phyloP scores from a whole-genome alignment of 2,329 filamentous ascomycete genomes.

The Parafenestella ontariensis region DNA sequence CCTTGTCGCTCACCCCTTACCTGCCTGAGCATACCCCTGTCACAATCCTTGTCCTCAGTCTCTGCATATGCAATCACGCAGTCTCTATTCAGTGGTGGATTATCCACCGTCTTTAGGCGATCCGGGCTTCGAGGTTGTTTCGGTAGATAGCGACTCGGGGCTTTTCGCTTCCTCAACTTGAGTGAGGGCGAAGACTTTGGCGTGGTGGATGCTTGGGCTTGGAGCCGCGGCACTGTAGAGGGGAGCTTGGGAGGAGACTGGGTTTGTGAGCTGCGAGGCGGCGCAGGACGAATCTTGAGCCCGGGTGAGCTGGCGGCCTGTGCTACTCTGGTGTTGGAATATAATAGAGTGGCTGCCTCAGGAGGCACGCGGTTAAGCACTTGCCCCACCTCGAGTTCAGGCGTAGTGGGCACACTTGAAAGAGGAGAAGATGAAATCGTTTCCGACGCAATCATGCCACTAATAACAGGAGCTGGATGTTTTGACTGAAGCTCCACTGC shows the following conservation, averaged over 20 bases:
- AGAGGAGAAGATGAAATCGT: conserved; percentile 16
- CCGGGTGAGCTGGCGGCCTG: conserved; percentile 18
- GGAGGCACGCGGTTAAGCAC: neutral
- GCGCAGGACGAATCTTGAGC: neutral
- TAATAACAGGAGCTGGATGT: neutral
- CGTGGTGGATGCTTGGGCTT: neutral
- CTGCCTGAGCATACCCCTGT: conserved; percentile 45
- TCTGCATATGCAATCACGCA: conserved; percentile 48
- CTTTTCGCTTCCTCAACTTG: conserved; percentile 18
- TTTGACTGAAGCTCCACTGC: neutral
- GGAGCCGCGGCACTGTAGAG: neutral
- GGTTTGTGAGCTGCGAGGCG: neutral
- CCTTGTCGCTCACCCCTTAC: conserved; percentile 49
- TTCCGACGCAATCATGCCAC: neutral
- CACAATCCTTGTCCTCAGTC: conserved; percentile 15
- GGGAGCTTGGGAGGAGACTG: neutral
- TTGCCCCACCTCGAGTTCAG: conserved; percentile 4
- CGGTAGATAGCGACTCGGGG: neutral
- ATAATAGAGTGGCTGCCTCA: neutral
- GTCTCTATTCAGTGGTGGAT: conserved; percentile 40
- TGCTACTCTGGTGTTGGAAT: neutral
- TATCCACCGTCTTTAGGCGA: conserved; percentile 32
- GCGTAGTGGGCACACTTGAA: conserved; percentile 20
- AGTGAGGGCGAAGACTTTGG: conserved; percentile 1
- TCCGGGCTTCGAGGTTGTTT: conserved; percentile 9